A percentile compares a stretch with the other conserved stretches of the same genome.
Evolutionary conservation across 2,329 filamentous ascomycete genomes (phyloP).

Genomic region (Ophiostoma himal-ulmi): DNA sequence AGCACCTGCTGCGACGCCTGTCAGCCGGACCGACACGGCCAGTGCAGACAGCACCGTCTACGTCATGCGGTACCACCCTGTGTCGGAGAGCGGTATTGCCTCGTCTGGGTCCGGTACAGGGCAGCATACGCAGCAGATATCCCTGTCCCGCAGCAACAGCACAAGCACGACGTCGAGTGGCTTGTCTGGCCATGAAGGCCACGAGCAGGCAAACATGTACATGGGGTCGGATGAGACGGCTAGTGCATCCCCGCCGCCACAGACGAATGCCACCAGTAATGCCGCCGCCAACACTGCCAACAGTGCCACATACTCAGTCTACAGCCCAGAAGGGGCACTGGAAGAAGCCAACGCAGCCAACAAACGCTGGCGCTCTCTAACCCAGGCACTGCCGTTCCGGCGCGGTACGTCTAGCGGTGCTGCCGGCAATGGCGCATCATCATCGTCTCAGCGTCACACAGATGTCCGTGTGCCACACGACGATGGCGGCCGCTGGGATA

Average conservation of each 20-base stretch:
- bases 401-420: conserved; percentile 11
- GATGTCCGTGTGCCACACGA: conserved; percentile 20
- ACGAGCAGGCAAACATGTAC: conserved; percentile 9
- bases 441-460: not conserved
- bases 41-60: conserved; percentile 61
- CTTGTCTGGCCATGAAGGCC: conserved; percentile 16
- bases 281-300: conserved; percentile 30
- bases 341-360: conserved; percentile 21
- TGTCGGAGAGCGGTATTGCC: conserved; percentile 40
- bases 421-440: not conserved
- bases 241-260: conserved; percentile 18
- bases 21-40: conserved; percentile 57
- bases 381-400: conserved; percentile 33
- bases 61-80: conserved; percentile 54
- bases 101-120: conserved; percentile 14
- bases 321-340: not conserved
- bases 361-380: conserved; percentile 32
- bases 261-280: not conserved
- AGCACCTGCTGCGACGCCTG: conserved; percentile 48
- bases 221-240: conserved; percentile 15
- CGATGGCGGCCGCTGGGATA: conserved; percentile 45
- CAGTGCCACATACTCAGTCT: conserved; percentile 29
- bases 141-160: conserved; percentile 25
- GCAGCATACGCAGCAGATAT: not conserved
- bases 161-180: conserved; percentile 18